These are phyloP conservation scores for Pseudodiploospora longispora DNA, from an alignment of 2,329 filamentous ascomycete species.

Conservation along the genomic window DNA sequence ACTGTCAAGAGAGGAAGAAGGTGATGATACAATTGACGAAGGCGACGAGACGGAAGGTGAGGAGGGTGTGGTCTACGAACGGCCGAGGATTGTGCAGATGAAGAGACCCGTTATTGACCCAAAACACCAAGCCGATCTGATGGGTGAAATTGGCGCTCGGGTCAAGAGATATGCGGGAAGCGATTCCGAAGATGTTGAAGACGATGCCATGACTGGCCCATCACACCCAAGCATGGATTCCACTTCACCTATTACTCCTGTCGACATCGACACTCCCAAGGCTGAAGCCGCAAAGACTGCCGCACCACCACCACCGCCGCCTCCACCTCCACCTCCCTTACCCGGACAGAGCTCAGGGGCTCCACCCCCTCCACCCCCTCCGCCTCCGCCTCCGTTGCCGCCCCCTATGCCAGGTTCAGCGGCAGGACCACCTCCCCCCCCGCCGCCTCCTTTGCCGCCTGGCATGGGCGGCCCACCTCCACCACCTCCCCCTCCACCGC, in stretches of 20 bases:
- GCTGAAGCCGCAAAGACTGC: conserved; percentile 45
- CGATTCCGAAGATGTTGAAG: conserved; percentile 61
- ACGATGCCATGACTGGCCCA: conserved; percentile 62
- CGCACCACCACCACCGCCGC: conserved; percentile 30
- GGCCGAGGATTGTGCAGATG: conserved; percentile 71
- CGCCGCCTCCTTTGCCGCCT: conserved; percentile 41
- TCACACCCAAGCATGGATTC: conserved; percentile 69
- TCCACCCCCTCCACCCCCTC: conserved; percentile 28
- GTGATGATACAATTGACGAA: conserved; percentile 38
- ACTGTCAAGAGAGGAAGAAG: conserved; percentile 20
- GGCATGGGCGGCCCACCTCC: conserved; percentile 19
- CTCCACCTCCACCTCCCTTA: conserved; percentile 27
- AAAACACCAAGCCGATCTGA: conserved; percentile 59
- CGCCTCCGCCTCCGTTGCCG: conserved; percentile 22
- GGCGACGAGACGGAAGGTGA: conserved; percentile 41
- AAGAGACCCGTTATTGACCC: conserved; percentile 58
- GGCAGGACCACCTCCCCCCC: conserved; percentile 39
- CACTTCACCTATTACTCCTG: conserved; percentile 58
- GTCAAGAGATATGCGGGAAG: conserved; percentile 65
- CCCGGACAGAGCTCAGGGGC: conserved; percentile 27
- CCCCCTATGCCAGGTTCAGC: conserved; percentile 32
- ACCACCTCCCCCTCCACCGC: conserved; percentile 31
- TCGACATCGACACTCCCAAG: conserved; percentile 52
- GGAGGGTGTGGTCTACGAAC: conserved; percentile 64
- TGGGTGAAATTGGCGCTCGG: conserved; percentile 65